Percentiles rank a stretch among this genome's conserved stretches.
These are phyloP conservation scores for Globisporangium middletonii DNA, from an alignment of 352 stramenopile genomes.

Conservation along the genomic window DNA sequence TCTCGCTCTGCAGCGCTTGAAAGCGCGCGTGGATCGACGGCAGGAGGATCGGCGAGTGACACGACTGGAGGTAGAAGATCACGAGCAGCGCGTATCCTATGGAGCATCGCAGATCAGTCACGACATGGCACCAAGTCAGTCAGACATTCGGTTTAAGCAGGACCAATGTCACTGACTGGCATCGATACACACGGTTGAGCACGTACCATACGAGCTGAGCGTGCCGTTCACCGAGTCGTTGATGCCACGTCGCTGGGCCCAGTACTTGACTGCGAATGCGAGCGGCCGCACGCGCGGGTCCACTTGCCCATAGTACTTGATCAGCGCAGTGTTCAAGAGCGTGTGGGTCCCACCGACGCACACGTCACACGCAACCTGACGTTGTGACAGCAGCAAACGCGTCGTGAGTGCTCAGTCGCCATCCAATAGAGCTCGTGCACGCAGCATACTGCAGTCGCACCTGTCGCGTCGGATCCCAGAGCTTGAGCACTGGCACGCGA, in stretches of 20 bases:
- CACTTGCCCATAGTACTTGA: conserved; percentile 63
- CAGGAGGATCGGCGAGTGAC: conserved; percentile 42
- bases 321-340: conserved; percentile 74
- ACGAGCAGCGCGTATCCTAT: conserved; percentile 94
- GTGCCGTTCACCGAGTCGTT: conserved; percentile 96
- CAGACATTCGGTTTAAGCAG: too few species aligned
- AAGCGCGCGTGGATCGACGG: conserved; percentile 41
- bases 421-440: too few species aligned
- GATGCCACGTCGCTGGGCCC: conserved; percentile 95
- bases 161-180: neutral
- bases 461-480: conserved; percentile 60
- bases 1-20: conserved; percentile 78
- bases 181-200: neutral
- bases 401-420: too few species aligned
- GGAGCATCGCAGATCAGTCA: neutral
- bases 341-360: conserved; percentile 67
- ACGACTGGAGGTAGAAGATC: conserved; percentile 95
- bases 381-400: neutral
- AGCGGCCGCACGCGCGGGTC: conserved; percentile 86
- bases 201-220: conserved; percentile 93
- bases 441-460: conserved; percentile 10
- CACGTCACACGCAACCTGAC: conserved; percentile 58
- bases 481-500: conserved; percentile 73
- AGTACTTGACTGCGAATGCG: conserved; percentile 97
- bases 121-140: neutral